phyloP scores from a whole-genome alignment of 345 rosid genomes.

The Corchorus olitorius region DNA sequence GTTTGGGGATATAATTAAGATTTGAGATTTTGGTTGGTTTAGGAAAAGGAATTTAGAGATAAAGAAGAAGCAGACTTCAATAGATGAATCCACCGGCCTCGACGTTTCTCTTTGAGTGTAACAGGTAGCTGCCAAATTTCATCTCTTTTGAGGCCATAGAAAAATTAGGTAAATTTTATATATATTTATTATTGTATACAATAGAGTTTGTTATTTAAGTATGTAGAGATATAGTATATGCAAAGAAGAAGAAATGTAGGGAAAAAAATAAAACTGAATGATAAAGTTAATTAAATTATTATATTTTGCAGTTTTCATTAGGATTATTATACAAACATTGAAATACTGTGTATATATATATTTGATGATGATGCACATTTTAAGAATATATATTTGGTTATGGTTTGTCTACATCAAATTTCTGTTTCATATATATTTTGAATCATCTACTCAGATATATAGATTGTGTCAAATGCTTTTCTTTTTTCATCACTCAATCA shows the following conservation, averaged over 20 bases:
- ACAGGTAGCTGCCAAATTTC: conserved; percentile 26
- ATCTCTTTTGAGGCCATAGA: conserved; percentile 30
- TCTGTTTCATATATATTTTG: neutral
- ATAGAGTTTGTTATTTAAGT: conserved; percentile 10
- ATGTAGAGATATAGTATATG: conserved; percentile 1
- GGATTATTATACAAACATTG: conserved; percentile 15
- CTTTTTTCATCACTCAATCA: neutral
- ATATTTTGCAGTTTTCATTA: conserved; percentile 21
- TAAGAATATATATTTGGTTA: conserved; percentile 19
- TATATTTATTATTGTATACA: neutral
- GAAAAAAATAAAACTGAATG: conserved; percentile 25
- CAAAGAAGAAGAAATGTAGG: conserved; percentile 26
- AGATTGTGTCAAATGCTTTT: conserved; percentile 1
- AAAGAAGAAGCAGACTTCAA: conserved; percentile 5
- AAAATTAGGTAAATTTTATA: conserved; percentile 20
- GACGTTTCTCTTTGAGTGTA: conserved; percentile 17
- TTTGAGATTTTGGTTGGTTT: conserved; percentile 42
- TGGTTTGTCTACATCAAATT: conserved; percentile 17
- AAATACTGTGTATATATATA: conserved; percentile 19
- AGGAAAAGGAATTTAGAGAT: conserved; percentile 24
- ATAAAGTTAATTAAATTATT: neutral
- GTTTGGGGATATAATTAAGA: neutral
- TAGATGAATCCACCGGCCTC: conserved; percentile 17
- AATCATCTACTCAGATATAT: neutral
- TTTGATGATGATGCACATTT: conserved; percentile 19